phyloP scores from a whole-genome alignment of 208 protist genomes.

The Balamuthia mandrillaris region DNA sequence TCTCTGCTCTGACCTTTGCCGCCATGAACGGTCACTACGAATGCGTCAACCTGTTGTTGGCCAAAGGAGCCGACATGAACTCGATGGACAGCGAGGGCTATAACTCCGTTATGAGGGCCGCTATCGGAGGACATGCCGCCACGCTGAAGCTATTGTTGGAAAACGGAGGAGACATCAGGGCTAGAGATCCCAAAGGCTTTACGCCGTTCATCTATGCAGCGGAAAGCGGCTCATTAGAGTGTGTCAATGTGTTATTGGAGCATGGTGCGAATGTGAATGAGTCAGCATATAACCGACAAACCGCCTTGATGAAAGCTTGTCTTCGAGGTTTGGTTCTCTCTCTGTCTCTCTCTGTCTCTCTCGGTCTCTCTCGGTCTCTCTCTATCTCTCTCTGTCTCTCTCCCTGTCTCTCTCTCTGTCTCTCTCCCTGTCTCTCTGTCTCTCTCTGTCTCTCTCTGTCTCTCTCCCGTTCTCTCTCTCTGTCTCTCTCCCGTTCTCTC shows the following conservation, averaged over 20 bases:
- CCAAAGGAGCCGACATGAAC: slow-evolving; percentile 9
- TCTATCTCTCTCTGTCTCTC: too few species aligned
- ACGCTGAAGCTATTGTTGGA: neutral
- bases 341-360: neutral
- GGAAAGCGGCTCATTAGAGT: slow-evolving; percentile 20
- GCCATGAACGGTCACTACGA: slow-evolving; percentile 23
- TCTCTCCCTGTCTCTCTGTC: too few species aligned
- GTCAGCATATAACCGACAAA: slow-evolving; percentile 7
- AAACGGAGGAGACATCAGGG: neutral
- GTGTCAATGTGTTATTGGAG: neutral
- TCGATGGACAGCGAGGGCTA: neutral
- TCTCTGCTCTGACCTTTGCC: slow-evolving; percentile 14
- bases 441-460: too few species aligned
- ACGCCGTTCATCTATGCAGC: neutral
- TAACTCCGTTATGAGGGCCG: slow-evolving; percentile 5
- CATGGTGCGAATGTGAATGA: slow-evolving; percentile 13
- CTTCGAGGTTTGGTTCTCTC: neutral
- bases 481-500: too few species aligned
- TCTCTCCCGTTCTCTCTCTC: too few species aligned
- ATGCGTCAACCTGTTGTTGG: slow-evolving; percentile 11
- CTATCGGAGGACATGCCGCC: slow-evolving; percentile 4
- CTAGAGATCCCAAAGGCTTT: neutral
- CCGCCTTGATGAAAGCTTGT: neutral
- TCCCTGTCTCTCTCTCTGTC: too few species aligned
- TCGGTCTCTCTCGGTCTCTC: neutral